Conservation (phyloP, 495 filamentous ascomycete genomes). For the Beverwykella pulmonaria region DNA sequence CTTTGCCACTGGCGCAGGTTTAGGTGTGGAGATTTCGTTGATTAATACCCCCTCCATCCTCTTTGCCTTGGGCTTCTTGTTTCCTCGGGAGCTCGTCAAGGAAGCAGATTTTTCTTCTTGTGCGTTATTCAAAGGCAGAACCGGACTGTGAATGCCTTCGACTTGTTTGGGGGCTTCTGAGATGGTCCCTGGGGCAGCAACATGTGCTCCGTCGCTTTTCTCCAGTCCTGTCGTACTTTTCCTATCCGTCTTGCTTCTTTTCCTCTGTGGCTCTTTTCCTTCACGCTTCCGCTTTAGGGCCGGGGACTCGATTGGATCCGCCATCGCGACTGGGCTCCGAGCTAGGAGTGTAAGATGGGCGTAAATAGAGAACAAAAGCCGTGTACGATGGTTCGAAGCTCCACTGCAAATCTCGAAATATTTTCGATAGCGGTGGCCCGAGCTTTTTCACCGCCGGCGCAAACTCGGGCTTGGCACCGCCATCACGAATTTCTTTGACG, state of each 20-base stretch:
- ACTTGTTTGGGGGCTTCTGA: too few relatives aligned
- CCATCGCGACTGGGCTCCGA: slow-evolving; percentile 1
- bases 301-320: background rate
- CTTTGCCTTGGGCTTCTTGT: background rate
- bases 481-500: slow-evolving; percentile 28
- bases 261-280: slow-evolving; percentile 17
- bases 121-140: too few relatives aligned
- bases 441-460: slow-evolving; percentile 19
- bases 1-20: background rate
- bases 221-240: slow-evolving; percentile 14
- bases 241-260: slow-evolving; percentile 29
- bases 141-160: too few relatives aligned
- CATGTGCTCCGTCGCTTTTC: background rate
- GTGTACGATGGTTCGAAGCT: background rate
- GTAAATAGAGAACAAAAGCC: background rate
- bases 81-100: too few relatives aligned
- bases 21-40: background rate
- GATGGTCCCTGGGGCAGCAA: too few relatives aligned
- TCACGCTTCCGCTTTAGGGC: slow-evolving; percentile 38
- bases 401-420: slow-evolving; percentile 21
- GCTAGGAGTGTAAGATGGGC: background rate
- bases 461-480: slow-evolving; percentile 7
- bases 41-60: background rate
- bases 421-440: slow-evolving; percentile 16
- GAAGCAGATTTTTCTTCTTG: too few relatives aligned